phyloP scores from a whole-genome alignment of 805 yeast species.

The Zygosaccharomyces gambellarensis region DNA sequence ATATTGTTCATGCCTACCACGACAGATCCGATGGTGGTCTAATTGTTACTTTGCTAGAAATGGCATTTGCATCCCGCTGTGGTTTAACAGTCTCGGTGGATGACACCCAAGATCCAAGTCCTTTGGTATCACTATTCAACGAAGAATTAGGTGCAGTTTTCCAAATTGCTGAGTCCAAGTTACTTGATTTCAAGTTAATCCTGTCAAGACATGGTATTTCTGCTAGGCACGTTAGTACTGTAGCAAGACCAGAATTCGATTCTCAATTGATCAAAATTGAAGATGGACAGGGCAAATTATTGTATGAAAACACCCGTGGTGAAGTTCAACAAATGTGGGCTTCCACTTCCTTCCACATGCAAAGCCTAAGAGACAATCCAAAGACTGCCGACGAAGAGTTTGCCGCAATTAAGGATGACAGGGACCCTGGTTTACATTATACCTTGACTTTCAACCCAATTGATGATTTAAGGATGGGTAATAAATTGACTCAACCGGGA shows the following conservation, averaged over 20 bases:
- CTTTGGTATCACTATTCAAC: slow-evolving; percentile 62
- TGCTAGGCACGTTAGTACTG: slow-evolving; percentile 47
- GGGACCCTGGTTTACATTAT: slow-evolving; percentile 85
- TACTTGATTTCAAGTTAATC: slow-evolving; percentile 49
- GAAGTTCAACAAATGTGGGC: slow-evolving; percentile 80
- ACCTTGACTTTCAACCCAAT: slow-evolving; percentile 65
- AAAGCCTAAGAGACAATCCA: slow-evolving; percentile 92
- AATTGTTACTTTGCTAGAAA: slow-evolving; percentile 76
- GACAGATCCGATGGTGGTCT: slow-evolving; percentile 97
- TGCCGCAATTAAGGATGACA: slow-evolving; percentile 65
- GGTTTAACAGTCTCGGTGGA: slow-evolving; percentile 61
- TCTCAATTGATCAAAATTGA: slow-evolving; percentile 45
- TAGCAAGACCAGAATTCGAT: slow-evolving; percentile 65
- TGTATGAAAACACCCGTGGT: slow-evolving; percentile 57
- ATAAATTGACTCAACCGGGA: slow-evolving; percentile 27
- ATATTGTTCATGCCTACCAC: slow-evolving; percentile 78
- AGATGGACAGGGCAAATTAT: slow-evolving; percentile 39
- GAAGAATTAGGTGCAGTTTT: slow-evolving; percentile 96
- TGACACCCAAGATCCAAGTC: slow-evolving; percentile 37
- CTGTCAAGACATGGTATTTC: slow-evolving; percentile 58
- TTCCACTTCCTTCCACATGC: slow-evolving; percentile 83
- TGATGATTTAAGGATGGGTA: slow-evolving; percentile 42
- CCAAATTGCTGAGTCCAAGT: slow-evolving; percentile 62
- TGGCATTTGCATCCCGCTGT: slow-evolving; percentile 94
- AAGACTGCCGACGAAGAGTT: slow-evolving; percentile 83